Evolutionary conservation across 345 rosid genomes (phyloP).

Genomic region (Excoecaria cochinchinensis): DNA sequence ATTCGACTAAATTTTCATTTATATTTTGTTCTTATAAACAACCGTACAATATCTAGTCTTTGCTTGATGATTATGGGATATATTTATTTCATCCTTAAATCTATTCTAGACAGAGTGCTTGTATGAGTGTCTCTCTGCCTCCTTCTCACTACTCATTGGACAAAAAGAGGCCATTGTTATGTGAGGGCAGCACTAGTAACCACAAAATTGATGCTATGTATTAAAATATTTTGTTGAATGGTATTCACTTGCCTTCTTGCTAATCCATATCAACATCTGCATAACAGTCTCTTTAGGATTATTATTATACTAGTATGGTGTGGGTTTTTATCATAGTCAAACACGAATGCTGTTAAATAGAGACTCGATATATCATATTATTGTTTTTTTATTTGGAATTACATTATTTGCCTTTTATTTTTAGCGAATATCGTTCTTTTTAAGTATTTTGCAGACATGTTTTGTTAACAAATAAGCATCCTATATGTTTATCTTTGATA

Average conservation of each 20-base stretch:
- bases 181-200: not conserved
- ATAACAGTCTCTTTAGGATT: not conserved
- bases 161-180: not conserved
- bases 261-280: not conserved
- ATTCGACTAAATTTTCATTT: not conserved
- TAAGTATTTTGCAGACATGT: not conserved
- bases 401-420: not conserved
- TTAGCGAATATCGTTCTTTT: not conserved
- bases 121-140: not conserved
- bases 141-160: not conserved
- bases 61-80: not conserved
- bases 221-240: constrained; percentile 2
- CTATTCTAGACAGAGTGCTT: not conserved
- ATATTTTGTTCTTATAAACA: not conserved
- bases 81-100: not conserved
- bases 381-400: not conserved
- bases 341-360: not conserved
- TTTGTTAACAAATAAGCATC: not conserved
- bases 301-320: not conserved
- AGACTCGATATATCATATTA: not conserved
- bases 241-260: not conserved
- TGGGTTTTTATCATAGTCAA: not conserved
- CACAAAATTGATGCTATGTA: not conserved
- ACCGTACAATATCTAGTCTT: not conserved
- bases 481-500: not conserved